Evolutionary conservation across 1,284 basidiomycete genomes (phyloP).

Genomic region (Schizopora paradoxa): DNA sequence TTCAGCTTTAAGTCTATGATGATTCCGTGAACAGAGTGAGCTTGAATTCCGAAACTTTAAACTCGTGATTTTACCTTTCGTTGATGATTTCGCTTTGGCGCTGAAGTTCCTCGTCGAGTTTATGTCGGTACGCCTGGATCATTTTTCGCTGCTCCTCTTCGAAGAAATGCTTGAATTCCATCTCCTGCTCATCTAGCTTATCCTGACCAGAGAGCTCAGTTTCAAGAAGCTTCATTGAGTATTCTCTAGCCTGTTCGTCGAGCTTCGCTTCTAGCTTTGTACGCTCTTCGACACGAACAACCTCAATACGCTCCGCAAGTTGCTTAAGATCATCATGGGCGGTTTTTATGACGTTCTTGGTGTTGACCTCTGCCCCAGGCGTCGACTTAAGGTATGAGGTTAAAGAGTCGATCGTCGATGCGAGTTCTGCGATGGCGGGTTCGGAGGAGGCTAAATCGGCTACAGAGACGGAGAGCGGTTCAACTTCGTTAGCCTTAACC

Average conservation of each 20-base stretch:
- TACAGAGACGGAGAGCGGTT: constrained; percentile 79
- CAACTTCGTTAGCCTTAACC: constrained; percentile 29
- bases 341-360: constrained; percentile 62
- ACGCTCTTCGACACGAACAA: constrained; percentile 80
- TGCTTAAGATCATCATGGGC: constrained; percentile 83
- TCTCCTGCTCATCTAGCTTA: constrained; percentile 82
- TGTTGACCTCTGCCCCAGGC: constrained; percentile 63
- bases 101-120: constrained; percentile 81
- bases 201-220: constrained; percentile 81
- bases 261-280: constrained; percentile 72
- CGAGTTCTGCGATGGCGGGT: constrained; percentile 89
- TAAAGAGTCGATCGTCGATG: constrained; percentile 90
- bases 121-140: constrained; percentile 78
- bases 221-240: constrained; percentile 77
- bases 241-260: constrained; percentile 80
- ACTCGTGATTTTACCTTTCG: constrained; percentile 59
- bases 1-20: constrained; percentile 80
- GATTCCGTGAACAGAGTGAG: not conserved
- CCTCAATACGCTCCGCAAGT: constrained; percentile 74
- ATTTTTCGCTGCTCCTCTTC: constrained; percentile 76
- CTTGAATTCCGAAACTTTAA: constrained; percentile 7
- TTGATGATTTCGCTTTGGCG: constrained; percentile 93
- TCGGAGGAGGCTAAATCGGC: constrained; percentile 70
- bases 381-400: constrained; percentile 77
- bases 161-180: constrained; percentile 80